phyloP scores from a whole-genome alignment of 768 basidiomycete species.

The Agrocybe praecox region DNA sequence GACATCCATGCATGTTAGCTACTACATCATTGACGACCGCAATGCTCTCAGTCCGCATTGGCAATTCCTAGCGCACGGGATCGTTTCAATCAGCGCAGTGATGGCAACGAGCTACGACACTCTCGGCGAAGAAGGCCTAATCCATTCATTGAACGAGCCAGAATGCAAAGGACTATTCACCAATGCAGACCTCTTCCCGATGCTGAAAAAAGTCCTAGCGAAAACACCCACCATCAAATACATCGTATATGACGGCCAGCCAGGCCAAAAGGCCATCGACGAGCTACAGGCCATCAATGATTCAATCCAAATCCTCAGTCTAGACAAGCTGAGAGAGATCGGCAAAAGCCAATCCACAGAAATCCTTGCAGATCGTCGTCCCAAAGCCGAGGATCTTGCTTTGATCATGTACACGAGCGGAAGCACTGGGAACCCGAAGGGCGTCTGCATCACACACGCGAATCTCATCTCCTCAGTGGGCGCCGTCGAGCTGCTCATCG shows the following conservation, averaged over 20 bases:
- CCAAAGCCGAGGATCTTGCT: conserved; percentile 45
- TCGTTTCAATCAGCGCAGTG: conserved; percentile 72
- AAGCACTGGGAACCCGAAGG: conserved; percentile 95
- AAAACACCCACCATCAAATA: conserved; percentile 76
- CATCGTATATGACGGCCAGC: conserved; percentile 86
- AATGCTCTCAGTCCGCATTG: conserved; percentile 63
- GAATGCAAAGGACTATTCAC: conserved; percentile 86
- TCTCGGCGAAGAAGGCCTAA: conserved; percentile 86
- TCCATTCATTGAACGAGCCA: conserved; percentile 87
- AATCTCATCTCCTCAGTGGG: conserved; percentile 88
- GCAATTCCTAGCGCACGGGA: conserved; percentile 87
- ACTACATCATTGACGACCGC: background rate
- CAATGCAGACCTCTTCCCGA: conserved; percentile 86
- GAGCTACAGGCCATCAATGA: conserved; percentile 58
- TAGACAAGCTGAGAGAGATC: conserved; percentile 71
- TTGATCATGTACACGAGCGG: conserved; percentile 81
- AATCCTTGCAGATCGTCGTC: conserved; percentile 46
- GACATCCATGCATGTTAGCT: background rate
- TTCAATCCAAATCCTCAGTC: conserved; percentile 58
- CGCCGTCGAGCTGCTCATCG: conserved; percentile 71
- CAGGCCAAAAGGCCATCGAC: conserved; percentile 53
- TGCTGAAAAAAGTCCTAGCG: conserved; percentile 67
- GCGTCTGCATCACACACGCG: conserved; percentile 85
- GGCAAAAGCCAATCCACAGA: conserved; percentile 61
- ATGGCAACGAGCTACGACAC: conserved; percentile 98